Base-by-base conservation (phyloP, 176 grass and related monocot species). In the Oryza officinalis region DNA sequence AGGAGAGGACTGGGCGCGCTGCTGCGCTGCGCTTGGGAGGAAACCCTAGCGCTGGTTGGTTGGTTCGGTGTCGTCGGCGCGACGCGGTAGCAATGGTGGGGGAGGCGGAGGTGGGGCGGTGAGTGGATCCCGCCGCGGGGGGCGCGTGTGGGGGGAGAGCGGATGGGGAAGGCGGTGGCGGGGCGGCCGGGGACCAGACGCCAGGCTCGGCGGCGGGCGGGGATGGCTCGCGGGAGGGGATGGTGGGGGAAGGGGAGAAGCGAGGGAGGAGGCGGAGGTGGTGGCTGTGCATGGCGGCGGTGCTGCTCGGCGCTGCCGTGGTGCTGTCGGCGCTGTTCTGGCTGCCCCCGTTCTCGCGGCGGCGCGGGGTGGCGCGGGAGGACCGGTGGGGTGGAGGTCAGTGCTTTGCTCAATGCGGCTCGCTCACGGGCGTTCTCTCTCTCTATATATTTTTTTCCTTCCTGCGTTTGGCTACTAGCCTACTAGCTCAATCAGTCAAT, bases 371-470 rank as follows among this genome's bases (percentile, higher is more conserved):
- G 59, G 70, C 27, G 26, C 69, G 69, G 37, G 35, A 22, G 26
- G 87, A 87, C 83, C 77, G 26, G 75, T 37, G 52, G 71, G 27
- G 79, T 13, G 63, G 80, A 77, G 87, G 87, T 89, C 87, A 89
- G 87, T 60, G 66, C 54, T 13, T 13, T 46, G 40, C 59, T 41
- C 61, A 77, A 61, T 84, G 26, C 32, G 41, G 49, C 30, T 10
- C 22, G 6, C 54, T 63, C 33, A 33, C 22, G 30, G 30, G 32
- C 20, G 18, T 37, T 22, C 33, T 63, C 38, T 59, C 35, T 37
- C 35, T 37, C 5, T 37, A 0, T 7, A 37, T 2, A 18, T 8
- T 77, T 52, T 52, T 52, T 52, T 52, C 15, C 13, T 6, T 0
- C 15, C 14, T 61, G 30, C 10, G 50, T 38, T 35, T 9, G 27